Evolutionary conservation across 2,329 filamentous ascomycete species (phyloP).

Genomic region (Fusarium pseudocircinatum): DNA sequence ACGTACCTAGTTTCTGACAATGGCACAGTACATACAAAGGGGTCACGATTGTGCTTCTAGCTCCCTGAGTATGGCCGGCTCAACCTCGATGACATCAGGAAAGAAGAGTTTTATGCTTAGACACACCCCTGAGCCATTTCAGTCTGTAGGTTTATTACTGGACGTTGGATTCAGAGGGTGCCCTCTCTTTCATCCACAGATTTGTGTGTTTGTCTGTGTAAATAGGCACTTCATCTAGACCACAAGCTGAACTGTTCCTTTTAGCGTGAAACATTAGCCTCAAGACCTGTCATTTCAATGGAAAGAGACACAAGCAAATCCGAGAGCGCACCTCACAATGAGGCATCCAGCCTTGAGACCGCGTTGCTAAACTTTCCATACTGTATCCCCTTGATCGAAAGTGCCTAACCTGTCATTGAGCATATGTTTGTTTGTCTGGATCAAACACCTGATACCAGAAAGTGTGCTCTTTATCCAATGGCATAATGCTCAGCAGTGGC

Average conservation of each 20-base stretch:
- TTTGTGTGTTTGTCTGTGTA: not conserved
- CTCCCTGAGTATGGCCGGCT: not conserved
- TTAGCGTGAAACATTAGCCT: constrained; percentile 37
- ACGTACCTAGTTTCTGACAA: not conserved
- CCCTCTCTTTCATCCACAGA: not conserved
- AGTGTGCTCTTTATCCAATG: not conserved
- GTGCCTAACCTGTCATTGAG: not conserved
- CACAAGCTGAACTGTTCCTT: constrained; percentile 6
- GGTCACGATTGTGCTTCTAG: not conserved
- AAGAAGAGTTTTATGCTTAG: not conserved
- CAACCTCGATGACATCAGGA: not conserved
- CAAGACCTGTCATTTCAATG: not conserved
- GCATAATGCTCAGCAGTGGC: not conserved
- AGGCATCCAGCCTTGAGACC: not conserved
- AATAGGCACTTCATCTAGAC: not conserved
- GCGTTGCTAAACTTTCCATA: not conserved
- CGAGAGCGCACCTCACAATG: not conserved
- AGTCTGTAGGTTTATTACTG: not conserved
- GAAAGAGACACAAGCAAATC: not conserved
- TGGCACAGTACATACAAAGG: not conserved
- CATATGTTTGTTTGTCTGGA: not conserved
- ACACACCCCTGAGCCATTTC: not conserved
- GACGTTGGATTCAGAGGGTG: not conserved
- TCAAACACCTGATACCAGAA: not conserved
- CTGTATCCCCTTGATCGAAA: not conserved